A percentile compares a stretch with the other conserved stretches of the same genome.
Evolutionary conservation across 345 rosid genomes (phyloP).

Genomic region (Rhizophora mangle): DNA sequence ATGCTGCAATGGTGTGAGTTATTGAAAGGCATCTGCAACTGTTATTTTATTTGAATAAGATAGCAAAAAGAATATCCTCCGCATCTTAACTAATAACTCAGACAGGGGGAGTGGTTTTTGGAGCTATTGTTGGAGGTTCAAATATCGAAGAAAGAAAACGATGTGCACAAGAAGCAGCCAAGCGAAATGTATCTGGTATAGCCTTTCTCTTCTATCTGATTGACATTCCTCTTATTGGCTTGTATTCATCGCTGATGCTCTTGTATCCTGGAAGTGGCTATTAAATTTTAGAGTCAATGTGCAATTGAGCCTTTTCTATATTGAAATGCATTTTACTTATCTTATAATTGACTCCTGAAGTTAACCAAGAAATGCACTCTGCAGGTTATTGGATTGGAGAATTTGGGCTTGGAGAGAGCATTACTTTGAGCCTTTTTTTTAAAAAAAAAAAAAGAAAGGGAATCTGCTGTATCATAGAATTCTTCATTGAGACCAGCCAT

Average conservation of each 20-base stretch:
- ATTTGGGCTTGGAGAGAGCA: slow-evolving; percentile 79
- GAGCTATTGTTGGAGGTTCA: slow-evolving; percentile 79
- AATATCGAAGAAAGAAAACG: slow-evolving; percentile 47
- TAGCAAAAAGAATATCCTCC: background rate
- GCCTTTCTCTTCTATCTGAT: background rate
- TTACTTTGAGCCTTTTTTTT: too few species aligned
- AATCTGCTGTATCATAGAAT: too few species aligned
- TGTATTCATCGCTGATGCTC: background rate
- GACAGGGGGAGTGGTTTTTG: slow-evolving; percentile 59
- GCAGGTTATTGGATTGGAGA: slow-evolving; percentile 83
- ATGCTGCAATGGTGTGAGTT: too few species aligned
- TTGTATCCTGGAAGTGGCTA: too few species aligned
- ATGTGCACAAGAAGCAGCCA: slow-evolving; percentile 55
- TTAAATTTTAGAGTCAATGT: too few species aligned
- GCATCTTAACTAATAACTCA: slow-evolving; percentile 18
- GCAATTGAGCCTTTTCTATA: too few species aligned
- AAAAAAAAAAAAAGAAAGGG: too few species aligned
- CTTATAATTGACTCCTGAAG: background rate
- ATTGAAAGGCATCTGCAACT: background rate
- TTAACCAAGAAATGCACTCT: slow-evolving; percentile 14
- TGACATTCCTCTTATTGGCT: background rate
- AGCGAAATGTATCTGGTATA: slow-evolving; percentile 54
- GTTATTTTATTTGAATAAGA: background rate
- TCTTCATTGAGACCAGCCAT: too few species aligned
- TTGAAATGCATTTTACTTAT: background rate